A percentile compares a stretch with the other conserved stretches of the same genome.
Conservation (phyloP, 192 early-diverging fungal genomes). For the Haplosporangium gracile region DNA sequence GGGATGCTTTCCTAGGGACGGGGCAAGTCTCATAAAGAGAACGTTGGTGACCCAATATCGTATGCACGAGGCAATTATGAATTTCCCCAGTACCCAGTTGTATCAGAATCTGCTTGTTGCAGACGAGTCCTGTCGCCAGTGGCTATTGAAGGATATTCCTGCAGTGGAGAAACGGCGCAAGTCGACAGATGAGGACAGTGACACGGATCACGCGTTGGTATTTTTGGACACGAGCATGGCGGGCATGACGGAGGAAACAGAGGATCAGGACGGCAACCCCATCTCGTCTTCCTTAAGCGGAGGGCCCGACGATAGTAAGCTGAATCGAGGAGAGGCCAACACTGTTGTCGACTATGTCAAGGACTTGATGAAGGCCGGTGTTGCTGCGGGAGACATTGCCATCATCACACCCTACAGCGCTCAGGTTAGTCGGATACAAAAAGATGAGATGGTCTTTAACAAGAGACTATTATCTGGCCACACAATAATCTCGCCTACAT, state of each 20-base stretch:
- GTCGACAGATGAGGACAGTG: slow-evolving; percentile 60
- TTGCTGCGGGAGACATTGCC: slow-evolving; percentile 75
- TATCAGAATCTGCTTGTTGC: slow-evolving; percentile 80
- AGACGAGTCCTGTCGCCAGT: slow-evolving; percentile 71
- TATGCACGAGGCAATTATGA: slow-evolving; percentile 88
- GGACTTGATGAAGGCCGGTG: slow-evolving; percentile 71
- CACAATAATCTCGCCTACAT: not conserved
- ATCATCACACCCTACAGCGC: slow-evolving; percentile 92
- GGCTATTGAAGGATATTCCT: slow-evolving; percentile 74
- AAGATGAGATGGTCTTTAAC: not conserved
- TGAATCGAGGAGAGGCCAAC: slow-evolving; percentile 83
- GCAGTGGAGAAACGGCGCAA: slow-evolving; percentile 51
- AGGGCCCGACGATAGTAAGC: slow-evolving; percentile 70
- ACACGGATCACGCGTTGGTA: slow-evolving; percentile 70
- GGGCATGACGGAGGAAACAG: slow-evolving; percentile 56
- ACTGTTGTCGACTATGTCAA: slow-evolving; percentile 74
- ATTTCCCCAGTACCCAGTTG: slow-evolving; percentile 75
- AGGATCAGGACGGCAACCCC: slow-evolving; percentile 34
- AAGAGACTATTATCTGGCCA: not conserved
- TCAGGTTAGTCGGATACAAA: slow-evolving; percentile 68
- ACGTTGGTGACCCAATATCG: slow-evolving; percentile 91
- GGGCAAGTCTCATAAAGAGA: slow-evolving; percentile 67
- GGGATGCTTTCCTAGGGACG: slow-evolving; percentile 57
- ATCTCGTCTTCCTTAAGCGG: slow-evolving; percentile 25
- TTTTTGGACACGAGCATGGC: slow-evolving; percentile 79